Percentiles rank a stretch among this genome's conserved stretches.
phyloP scores from a whole-genome alignment of 1,284 basidiomycete genomes.

The Cutaneotrichosporon daszewskae region DNA sequence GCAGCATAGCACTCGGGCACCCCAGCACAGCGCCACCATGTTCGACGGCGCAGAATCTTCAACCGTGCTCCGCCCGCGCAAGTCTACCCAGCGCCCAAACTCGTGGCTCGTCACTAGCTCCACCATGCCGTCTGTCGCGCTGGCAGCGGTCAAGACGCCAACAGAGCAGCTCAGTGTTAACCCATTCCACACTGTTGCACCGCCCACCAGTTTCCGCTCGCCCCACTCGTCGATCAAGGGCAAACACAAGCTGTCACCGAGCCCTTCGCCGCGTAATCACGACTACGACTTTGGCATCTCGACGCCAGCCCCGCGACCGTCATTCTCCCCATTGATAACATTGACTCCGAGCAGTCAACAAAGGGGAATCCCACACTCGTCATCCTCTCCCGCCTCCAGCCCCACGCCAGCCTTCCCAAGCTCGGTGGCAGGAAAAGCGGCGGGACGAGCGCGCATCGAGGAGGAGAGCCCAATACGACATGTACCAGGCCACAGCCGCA shows the following conservation, averaged over 20 bases:
- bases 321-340: too few relatives aligned
- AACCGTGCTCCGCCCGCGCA: neutral
- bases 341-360: too few relatives aligned
- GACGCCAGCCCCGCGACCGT: conserved; percentile 36
- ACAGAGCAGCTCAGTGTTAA: conserved; percentile 5
- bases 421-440: conserved; percentile 36
- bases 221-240: conserved; percentile 13
- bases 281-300: conserved; percentile 47
- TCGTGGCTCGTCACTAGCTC: neutral
- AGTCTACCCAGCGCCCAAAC: neutral
- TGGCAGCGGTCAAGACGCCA: conserved; percentile 5
- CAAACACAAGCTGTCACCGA: conserved; percentile 43
- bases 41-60: neutral
- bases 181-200: conserved; percentile 11
- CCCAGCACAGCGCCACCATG: too few relatives aligned
- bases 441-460: conserved; percentile 33
- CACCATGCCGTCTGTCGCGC: neutral
- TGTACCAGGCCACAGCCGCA: conserved; percentile 40
- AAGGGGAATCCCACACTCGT: too few relatives aligned
- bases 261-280: conserved; percentile 29
- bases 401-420: conserved; percentile 37
- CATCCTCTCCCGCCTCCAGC: conserved; percentile 31
- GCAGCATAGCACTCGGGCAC: too few relatives aligned
- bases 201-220: conserved; percentile 10
- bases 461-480: conserved; percentile 36